Evolutionary conservation across 495 filamentous ascomycete genomes (phyloP).

Genomic region (Barbatosphaeria neglecta): DNA sequence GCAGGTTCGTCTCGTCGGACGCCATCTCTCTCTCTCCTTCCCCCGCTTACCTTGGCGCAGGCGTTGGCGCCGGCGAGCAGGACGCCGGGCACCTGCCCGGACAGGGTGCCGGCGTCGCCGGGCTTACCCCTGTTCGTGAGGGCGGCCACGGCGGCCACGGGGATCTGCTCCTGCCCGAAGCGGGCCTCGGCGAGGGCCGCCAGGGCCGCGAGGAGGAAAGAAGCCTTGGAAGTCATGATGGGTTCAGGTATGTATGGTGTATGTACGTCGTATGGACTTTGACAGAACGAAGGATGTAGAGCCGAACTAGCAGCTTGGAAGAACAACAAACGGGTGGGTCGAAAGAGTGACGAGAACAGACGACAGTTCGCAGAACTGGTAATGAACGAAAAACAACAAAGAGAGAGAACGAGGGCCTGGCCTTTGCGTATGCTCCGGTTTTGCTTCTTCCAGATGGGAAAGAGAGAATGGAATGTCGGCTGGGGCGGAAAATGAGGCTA

Average conservation of each 20-base stretch:
- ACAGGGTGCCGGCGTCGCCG: conserved; percentile 43
- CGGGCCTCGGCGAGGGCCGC: conserved; percentile 39
- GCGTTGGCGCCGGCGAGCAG: conserved; percentile 46
- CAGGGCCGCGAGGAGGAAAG: conserved; percentile 26
- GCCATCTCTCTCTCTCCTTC: too few relatives aligned
- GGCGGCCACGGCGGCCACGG: conserved; percentile 29
- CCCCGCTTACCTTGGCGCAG: conserved; percentile 43
- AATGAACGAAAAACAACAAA: conserved; percentile 20
- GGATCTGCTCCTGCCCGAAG: conserved; percentile 42
- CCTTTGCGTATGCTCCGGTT: not conserved
- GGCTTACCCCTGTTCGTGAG: conserved; percentile 36
- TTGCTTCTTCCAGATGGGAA: conserved; percentile 9
- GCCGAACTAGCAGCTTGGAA: conserved; percentile 30
- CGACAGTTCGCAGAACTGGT: conserved; percentile 38
- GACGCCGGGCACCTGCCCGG: conserved; percentile 37
- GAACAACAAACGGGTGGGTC: conserved; percentile 16
- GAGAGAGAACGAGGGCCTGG: conserved; percentile 13
- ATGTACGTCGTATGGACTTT: not conserved
- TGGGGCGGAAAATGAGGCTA: conserved; percentile 9
- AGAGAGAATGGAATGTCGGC: conserved; percentile 20
- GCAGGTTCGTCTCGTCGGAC: not conserved
- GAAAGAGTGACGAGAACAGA: conserved; percentile 16
- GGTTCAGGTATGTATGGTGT: conserved; percentile 5
- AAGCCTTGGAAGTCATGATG: conserved; percentile 36
- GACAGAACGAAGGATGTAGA: conserved; percentile 18